Evolutionary conservation across 2,329 filamentous ascomycete species (phyloP).

Genomic region (Ophiostoma sp.): DNA sequence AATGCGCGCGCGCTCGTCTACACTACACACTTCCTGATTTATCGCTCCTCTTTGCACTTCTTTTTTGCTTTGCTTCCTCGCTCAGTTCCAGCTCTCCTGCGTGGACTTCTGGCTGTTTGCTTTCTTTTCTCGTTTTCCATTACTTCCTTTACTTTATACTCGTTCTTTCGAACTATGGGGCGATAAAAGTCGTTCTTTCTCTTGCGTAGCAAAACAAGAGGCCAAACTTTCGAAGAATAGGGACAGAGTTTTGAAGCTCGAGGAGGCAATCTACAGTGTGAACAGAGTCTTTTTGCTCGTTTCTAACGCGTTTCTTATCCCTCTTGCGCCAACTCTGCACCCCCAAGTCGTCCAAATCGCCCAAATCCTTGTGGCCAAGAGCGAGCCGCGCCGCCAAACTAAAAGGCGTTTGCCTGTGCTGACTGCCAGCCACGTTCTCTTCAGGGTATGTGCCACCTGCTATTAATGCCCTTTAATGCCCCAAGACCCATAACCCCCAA

Average conservation of each 20-base stretch:
- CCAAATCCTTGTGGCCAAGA: neutral
- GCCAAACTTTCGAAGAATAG: neutral
- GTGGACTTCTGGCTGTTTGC: neutral
- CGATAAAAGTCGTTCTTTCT: neutral
- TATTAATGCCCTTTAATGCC: neutral
- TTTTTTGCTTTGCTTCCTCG: neutral
- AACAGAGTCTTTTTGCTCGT: neutral
- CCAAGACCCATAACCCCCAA: neutral
- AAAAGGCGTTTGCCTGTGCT: neutral
- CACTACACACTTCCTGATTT: neutral
- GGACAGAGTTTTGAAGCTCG: neutral
- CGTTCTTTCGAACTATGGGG: neutral
- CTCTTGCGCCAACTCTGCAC: neutral
- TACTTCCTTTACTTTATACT: neutral
- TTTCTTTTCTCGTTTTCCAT: neutral
- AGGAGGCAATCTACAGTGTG: neutral
- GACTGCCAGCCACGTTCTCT: neutral
- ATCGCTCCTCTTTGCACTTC: neutral
- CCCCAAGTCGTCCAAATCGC: neutral
- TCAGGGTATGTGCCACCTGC: neutral
- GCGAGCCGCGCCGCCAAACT: neutral
- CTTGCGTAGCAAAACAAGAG: conserved; percentile 23
- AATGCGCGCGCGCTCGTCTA: conserved; percentile 4
- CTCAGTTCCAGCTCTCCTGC: neutral
- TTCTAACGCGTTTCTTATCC: neutral